Conservation (phyloP, 108 stramenopile species). For the Craspedostauros australis region DNA sequence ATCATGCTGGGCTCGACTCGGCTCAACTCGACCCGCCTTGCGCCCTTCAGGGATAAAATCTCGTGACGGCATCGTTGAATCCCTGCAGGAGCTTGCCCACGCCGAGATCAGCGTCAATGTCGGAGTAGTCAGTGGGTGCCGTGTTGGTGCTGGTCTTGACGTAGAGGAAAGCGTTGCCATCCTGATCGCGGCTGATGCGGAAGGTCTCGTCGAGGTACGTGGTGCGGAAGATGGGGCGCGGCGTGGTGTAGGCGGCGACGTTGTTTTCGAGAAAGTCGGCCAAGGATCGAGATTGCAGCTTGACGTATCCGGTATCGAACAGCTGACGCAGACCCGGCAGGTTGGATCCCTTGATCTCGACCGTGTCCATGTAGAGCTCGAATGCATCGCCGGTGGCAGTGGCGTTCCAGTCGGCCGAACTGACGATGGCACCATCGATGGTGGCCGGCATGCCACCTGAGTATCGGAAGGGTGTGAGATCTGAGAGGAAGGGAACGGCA, state of each 20-base stretch:
- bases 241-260: conserved; percentile 45
- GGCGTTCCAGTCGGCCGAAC: conserved; percentile 55
- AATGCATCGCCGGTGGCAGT: conserved; percentile 29
- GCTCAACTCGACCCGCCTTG: no score
- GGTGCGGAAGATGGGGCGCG: conserved; percentile 54
- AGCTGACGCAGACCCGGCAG: conserved; percentile 54
- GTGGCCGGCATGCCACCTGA: conserved; percentile 75
- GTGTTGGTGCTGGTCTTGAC: conserved; percentile 40
- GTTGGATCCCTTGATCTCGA: conserved; percentile 79
- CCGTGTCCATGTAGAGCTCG: conserved; percentile 66
- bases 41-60: no score
- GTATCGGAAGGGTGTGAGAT: conserved; percentile 52
- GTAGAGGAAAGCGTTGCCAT: conserved; percentile 75
- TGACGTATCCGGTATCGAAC: conserved; percentile 44
- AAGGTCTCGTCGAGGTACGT: conserved; percentile 52
- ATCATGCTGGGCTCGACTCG: no score
- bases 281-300: conserved; percentile 53
- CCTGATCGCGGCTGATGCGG: conserved; percentile 75
- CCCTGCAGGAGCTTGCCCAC: conserved; percentile 60
- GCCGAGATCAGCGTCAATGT: conserved; percentile 66
- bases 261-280: conserved; percentile 56
- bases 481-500: conserved; percentile 66
- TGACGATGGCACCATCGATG: conserved; percentile 80
- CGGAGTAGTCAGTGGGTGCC: conserved; percentile 55
- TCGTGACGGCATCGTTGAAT: conserved; percentile 69